phyloP scores from a whole-genome alignment of 2,329 filamentous ascomycete genomes.

The Penicillium sp. region DNA sequence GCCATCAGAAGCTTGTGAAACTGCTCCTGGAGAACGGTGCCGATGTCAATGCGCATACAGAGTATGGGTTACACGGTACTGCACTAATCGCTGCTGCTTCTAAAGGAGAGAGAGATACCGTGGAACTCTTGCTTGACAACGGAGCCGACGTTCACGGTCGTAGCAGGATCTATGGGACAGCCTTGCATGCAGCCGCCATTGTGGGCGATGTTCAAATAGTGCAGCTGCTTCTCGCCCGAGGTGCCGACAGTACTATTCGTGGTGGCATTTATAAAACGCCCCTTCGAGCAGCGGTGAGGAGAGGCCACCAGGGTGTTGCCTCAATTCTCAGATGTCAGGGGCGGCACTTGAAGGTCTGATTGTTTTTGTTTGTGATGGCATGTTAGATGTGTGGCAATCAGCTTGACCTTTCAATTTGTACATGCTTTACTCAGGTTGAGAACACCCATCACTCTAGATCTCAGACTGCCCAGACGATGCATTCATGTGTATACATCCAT shows the following conservation, averaged over 20 bases:
- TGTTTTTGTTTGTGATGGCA: background rate
- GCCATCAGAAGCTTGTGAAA: background rate
- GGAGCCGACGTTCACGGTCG: background rate
- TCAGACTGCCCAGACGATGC: too few species aligned
- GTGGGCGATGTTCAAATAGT: background rate
- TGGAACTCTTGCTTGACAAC: background rate
- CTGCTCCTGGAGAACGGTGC: background rate
- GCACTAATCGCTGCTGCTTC: background rate
- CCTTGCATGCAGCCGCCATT: background rate
- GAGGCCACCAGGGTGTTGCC: background rate
- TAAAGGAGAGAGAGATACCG: background rate
- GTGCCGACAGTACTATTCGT: background rate
- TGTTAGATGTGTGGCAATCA: background rate
- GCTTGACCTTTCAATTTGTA: background rate
- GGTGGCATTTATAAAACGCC: background rate
- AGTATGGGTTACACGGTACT: background rate
- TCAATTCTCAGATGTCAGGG: background rate
- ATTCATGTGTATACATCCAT: too few species aligned
- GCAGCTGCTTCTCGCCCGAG: background rate
- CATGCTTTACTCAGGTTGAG: too few species aligned
- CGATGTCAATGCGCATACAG: background rate
- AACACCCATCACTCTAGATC: too few species aligned
- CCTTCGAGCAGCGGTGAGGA: background rate
- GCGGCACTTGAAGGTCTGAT: background rate
- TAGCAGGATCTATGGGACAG: background rate